Base-by-base conservation (phyloP, 1,139 yeast species). In the Candida sanyaensis region DNA sequence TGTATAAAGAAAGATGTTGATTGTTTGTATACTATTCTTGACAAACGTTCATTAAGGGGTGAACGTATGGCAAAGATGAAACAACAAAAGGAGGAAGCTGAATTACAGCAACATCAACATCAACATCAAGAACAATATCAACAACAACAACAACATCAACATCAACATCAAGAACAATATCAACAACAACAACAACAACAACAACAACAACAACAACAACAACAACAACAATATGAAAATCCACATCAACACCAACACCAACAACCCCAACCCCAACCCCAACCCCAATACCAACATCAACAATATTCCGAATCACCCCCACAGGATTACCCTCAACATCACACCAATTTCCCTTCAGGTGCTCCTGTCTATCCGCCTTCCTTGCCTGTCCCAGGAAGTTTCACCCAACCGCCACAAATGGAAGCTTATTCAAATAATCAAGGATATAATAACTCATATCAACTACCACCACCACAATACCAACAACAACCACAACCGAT, bases 11-110 rank as follows among this genome's bases (percentile, higher is more conserved):
- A 60, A 50, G 62, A 61, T 10, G 50, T 55, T 24, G 59, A 56
- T 11, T 66, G 71, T 50, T 55, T 58, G 37, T 66, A 62, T 44
- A 62, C 64, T 40, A 61, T 58, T 7, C 55, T 66, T 17, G 71
- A 66, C 44, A 56, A 63, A 40, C 47, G 71, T 41, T 63, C 68
- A 6, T 57, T 66, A 42, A 65, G 65, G 46, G 64, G 64, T 9
- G 66, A 65, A 50, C 48, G 67, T 33, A 49, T 63, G 54, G 62
- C 64, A 1, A 43, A 47, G 28, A 29, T 48, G 39, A 57, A 49
- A 37, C 52, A 38, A 43, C 37, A 41, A 24, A 47, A 46, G 42
- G 45, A 47, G 30, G 39, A 37, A 26, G 32, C 43, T 13, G 43
- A 34, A 37, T 36, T 9, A 17, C 46, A 44, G 23, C 46, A 27